Evolutionary conservation across 345 rosid species (phyloP).

Genomic region (Angophora floribunda): DNA sequence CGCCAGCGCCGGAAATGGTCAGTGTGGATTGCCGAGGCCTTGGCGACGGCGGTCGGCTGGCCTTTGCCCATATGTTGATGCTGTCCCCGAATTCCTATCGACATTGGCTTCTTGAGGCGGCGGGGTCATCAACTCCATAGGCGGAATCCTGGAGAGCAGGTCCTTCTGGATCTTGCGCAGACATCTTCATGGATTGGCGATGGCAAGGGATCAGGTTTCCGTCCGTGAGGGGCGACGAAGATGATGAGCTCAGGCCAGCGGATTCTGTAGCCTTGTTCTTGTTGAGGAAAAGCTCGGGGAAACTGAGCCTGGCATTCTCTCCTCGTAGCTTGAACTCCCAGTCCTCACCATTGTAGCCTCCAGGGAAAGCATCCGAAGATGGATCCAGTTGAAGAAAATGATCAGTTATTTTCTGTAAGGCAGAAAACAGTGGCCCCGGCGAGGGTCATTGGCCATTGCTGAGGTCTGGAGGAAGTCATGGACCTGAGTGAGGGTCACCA

Average conservation of each 20-base stretch:
- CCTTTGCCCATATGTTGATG: background rate
- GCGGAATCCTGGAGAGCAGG: background rate
- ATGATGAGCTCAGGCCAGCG: background rate
- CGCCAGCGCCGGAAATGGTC: background rate
- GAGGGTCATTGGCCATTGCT: background rate
- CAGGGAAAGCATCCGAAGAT: background rate
- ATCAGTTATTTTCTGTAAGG: background rate
- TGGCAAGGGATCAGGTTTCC: background rate
- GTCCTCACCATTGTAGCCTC: background rate
- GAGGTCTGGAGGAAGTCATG: no score
- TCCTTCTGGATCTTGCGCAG: background rate
- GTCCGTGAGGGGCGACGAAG: background rate
- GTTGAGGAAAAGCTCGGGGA: no score
- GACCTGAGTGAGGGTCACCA: background rate
- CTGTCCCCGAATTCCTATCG: background rate
- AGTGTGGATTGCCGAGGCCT: no score
- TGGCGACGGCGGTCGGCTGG: background rate
- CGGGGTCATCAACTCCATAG: background rate
- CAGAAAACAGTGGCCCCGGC: background rate
- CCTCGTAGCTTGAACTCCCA: background rate
- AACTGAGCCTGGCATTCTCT: no score
- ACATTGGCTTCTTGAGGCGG: background rate
- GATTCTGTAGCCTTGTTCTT: background rate
- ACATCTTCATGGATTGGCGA: background rate
- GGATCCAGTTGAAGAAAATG: background rate